A percentile compares a stretch with the other conserved stretches of the same genome.
Evolutionary conservation across 495 filamentous ascomycete species (phyloP).

Genomic region (Jackrogersella minutella): DNA sequence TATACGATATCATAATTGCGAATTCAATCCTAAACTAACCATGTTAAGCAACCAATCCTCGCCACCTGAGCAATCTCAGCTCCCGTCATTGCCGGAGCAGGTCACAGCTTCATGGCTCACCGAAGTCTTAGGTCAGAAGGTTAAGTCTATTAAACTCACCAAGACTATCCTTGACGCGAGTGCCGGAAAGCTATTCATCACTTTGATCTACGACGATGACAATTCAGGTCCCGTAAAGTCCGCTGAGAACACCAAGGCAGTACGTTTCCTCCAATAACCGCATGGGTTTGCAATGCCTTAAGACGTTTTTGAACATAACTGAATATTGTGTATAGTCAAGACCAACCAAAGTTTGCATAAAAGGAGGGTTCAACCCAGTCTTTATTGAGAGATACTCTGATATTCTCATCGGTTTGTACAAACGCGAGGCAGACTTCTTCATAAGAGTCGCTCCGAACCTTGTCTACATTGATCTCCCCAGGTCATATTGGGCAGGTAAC

Average conservation of each 20-base stretch:
- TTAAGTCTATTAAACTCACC: slow-evolving; percentile 34
- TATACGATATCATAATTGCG: neutral
- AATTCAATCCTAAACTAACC: slow-evolving; percentile 16
- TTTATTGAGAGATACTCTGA: slow-evolving; percentile 31
- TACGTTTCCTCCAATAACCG: neutral
- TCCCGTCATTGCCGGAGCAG: slow-evolving; percentile 15
- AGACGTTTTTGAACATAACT: neutral
- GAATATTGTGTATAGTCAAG: neutral
- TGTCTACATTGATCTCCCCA: slow-evolving; percentile 32
- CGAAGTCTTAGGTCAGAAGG: slow-evolving; percentile 31
- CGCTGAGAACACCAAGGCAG: neutral
- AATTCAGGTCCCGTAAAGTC: neutral
- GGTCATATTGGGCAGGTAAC: slow-evolving; percentile 32
- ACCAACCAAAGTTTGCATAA: slow-evolving; percentile 37
- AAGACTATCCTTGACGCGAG: slow-evolving; percentile 27
- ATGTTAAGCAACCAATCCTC: neutral
- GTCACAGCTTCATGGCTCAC: slow-evolving; percentile 37
- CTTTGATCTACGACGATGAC: slow-evolving; percentile 38
- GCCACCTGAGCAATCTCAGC: neutral
- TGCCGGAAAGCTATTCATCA: slow-evolving; percentile 41
- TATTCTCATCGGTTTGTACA: slow-evolving; percentile 12
- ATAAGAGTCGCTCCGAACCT: slow-evolving; percentile 29
- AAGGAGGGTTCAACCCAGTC: slow-evolving; percentile 39
- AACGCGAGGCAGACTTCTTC: slow-evolving; percentile 42
- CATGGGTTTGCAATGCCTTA: neutral